phyloP scores from a whole-genome alignment of 2,329 filamentous ascomycete genomes.

The Trichocomaceae sp. region DNA sequence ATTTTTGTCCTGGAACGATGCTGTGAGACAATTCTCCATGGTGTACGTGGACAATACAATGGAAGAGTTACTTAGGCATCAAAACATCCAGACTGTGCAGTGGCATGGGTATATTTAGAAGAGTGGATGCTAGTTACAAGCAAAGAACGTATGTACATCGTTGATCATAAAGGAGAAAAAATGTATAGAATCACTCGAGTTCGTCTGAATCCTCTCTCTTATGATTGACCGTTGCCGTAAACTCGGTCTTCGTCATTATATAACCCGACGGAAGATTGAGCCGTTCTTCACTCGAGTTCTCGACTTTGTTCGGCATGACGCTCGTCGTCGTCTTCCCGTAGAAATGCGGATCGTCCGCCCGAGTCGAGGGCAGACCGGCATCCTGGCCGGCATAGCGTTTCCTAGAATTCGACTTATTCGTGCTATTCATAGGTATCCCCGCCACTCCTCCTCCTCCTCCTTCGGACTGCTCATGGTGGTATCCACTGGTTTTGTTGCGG shows the following conservation, averaged over 20 bases:
- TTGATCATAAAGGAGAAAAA: not conserved
- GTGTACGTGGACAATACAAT: no score
- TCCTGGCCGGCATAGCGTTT: conserved; percentile 9
- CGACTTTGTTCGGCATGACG: conserved; percentile 1
- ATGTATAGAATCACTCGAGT: not conserved
- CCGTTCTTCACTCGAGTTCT: conserved; percentile 12
- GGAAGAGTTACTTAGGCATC: no score
- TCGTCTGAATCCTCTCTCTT: conserved; percentile 10
- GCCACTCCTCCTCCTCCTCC: conserved; percentile 13
- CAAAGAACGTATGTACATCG: not conserved
- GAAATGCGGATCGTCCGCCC: conserved; percentile 11
- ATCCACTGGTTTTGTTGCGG: conserved; percentile 16
- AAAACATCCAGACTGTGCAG: no score
- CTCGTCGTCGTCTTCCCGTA: conserved; percentile 11
- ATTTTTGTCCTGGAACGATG: no score
- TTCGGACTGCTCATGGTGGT: conserved; percentile 17
- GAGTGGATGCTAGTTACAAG: no score
- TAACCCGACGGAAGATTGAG: conserved; percentile 17
- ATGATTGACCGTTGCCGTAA: conserved; percentile 17
- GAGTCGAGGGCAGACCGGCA: conserved; percentile 8
- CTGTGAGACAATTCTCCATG: no score
- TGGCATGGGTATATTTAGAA: no score
- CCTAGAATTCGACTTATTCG: not conserved
- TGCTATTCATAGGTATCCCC: conserved; percentile 18
- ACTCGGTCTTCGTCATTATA: conserved; percentile 19